phyloP scores from a whole-genome alignment of 805 yeast genomes.

The Lachancea lanzarotensis region DNA sequence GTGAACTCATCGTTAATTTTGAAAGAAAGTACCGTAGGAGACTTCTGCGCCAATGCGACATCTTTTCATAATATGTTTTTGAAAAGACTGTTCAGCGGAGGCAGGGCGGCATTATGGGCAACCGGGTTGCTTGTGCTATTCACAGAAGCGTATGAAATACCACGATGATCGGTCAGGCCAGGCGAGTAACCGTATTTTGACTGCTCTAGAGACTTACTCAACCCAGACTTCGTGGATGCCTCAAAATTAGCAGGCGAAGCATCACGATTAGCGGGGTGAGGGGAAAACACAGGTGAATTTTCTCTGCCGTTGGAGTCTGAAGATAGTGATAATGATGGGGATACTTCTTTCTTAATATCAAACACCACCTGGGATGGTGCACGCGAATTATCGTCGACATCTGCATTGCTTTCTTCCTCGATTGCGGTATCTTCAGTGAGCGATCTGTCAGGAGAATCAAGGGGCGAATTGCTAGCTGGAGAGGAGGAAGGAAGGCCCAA shows the following conservation, averaged over 20 bases:
- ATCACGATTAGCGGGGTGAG: conserved; percentile 7
- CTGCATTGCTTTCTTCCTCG: conserved; percentile 15
- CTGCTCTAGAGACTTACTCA: conserved; percentile 1
- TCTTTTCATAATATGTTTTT: conserved; percentile 18
- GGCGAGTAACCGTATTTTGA: conserved; percentile 1
- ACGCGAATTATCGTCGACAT: not conserved
- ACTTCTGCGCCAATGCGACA: not conserved
- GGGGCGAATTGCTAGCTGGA: conserved; percentile 11
- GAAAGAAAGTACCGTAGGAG: not conserved
- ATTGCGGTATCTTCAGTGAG: conserved; percentile 19
- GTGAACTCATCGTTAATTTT: conserved; percentile 4
- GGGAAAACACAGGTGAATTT: conserved; percentile 12
- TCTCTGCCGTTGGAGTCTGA: conserved; percentile 10
- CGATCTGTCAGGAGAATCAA: conserved; percentile 19
- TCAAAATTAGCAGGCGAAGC: conserved; percentile 10
- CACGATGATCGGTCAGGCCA: conserved; percentile 4
- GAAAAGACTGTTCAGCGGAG: conserved; percentile 25
- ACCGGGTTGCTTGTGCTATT: not conserved
- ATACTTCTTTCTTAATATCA: conserved; percentile 4
- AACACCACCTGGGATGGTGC: conserved; percentile 3
- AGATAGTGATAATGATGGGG: conserved; percentile 11
- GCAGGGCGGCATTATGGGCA: conserved; percentile 17
- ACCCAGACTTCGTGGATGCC: conserved; percentile 1
- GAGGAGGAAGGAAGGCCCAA: conserved; percentile 20
- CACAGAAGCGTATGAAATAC: conserved; percentile 3